Conservation (phyloP, 2,329 filamentous ascomycete genomes). For the Talaromyces sp. region DNA sequence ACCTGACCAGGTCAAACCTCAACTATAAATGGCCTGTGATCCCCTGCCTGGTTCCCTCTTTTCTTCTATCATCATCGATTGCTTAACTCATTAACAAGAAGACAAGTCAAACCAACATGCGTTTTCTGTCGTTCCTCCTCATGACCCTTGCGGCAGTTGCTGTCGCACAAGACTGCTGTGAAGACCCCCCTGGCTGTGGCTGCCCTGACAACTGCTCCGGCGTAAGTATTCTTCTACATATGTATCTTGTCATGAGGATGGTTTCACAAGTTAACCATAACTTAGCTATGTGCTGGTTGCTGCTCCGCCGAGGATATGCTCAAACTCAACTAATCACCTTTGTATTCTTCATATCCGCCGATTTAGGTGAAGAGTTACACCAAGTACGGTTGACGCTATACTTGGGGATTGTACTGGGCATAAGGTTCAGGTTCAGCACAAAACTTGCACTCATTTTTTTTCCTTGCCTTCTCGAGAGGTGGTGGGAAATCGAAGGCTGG, state of each 20-base stretch:
- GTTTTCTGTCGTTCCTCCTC: not conserved
- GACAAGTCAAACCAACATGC: not conserved
- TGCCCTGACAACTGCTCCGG: constrained; percentile 2
- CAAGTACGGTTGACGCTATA: not conserved
- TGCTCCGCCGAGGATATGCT: constrained; percentile 5
- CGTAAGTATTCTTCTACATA: not conserved
- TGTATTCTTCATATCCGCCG: not conserved
- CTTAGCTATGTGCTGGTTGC: constrained; percentile 1
- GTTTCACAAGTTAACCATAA: not conserved
- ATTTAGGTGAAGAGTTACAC: not conserved
- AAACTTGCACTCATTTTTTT: not conserved
- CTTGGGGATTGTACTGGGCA: not conserved
- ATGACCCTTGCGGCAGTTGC: not conserved
- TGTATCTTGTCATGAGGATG: not conserved
- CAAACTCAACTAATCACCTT: constrained; percentile 7
- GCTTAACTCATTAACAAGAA: not conserved
- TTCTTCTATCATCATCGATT: not conserved
- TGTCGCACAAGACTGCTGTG: constrained; percentile 3
- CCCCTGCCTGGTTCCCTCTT: not conserved
- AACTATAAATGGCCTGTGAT: not conserved
- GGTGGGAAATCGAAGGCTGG: not conserved
- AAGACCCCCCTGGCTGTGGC: constrained; percentile 2
- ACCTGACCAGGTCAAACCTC: not conserved
- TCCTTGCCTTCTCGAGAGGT: not conserved
- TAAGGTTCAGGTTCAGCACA: not conserved